Percentiles rank a stretch among this genome's conserved stretches.
These are phyloP conservation scores for Alternaria sp. DNA, from an alignment of 2,329 filamentous ascomycete species.

Conservation along the genomic window DNA sequence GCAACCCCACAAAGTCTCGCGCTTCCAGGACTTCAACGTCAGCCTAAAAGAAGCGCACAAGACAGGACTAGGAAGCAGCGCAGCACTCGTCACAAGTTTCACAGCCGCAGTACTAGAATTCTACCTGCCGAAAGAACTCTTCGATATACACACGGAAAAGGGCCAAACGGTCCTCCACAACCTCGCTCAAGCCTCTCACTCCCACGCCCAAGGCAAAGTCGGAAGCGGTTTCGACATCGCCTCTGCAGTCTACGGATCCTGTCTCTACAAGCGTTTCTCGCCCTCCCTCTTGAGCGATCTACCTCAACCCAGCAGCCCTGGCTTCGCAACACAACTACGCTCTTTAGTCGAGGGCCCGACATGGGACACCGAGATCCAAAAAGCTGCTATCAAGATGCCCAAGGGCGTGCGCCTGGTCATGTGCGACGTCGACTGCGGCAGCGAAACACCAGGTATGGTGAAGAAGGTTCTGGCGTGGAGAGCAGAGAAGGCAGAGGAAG, in stretches of 20 bases:
- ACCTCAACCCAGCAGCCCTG: slow-evolving; percentile 68
- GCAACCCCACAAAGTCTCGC: slow-evolving; percentile 36
- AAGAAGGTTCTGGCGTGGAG: slow-evolving; percentile 88
- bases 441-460: slow-evolving; percentile 93
- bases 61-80: slow-evolving; percentile 93
- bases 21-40: slow-evolving; percentile 80
- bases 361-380: slow-evolving; percentile 83
- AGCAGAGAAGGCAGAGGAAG: slow-evolving; percentile 66
- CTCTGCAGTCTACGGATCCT: slow-evolving; percentile 89
- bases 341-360: slow-evolving; percentile 65
- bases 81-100: slow-evolving; percentile 88
- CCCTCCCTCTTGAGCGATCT: slow-evolving; percentile 72
- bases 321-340: slow-evolving; percentile 71
- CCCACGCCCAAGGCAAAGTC: slow-evolving; percentile 94
- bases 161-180: slow-evolving; percentile 78
- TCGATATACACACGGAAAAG: slow-evolving; percentile 62
- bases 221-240: slow-evolving; percentile 96
- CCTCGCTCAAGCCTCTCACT: slow-evolving; percentile 90
- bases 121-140: slow-evolving; percentile 66
- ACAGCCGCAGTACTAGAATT: slow-evolving; percentile 78
- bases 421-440: slow-evolving; percentile 95
- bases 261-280: slow-evolving; percentile 90
- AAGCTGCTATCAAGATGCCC: slow-evolving; percentile 74
- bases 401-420: slow-evolving; percentile 79
- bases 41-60: slow-evolving; percentile 83